Conservation (phyloP, 805 yeast genomes). For the Candida coquimbonensis region DNA sequence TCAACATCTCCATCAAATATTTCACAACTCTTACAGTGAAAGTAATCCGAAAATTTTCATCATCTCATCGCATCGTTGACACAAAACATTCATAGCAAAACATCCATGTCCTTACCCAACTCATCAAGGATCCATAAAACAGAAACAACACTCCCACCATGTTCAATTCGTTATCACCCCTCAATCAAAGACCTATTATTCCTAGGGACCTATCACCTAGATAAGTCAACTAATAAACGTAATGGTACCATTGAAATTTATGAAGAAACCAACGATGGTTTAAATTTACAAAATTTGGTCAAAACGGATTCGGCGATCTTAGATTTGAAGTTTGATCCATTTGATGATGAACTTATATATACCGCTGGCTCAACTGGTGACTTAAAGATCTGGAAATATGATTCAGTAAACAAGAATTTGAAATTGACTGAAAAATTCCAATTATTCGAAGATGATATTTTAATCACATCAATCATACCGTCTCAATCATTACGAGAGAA, state of each 20-base stretch:
- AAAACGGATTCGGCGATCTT: conserved; percentile 58
- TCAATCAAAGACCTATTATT: conserved; percentile 39
- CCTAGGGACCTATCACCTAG: conserved; percentile 77
- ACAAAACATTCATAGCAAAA: too few species aligned
- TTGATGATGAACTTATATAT: conserved; percentile 38
- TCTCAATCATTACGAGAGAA: conserved; percentile 34
- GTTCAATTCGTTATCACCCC: conserved; percentile 63
- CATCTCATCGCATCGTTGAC: neutral
- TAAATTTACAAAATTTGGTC: conserved; percentile 21
- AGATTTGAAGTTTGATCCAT: conserved; percentile 66
- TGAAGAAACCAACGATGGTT: conserved; percentile 9
- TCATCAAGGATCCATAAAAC: conserved; percentile 1
- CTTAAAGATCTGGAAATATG: conserved; percentile 50
- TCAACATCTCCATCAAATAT: too few species aligned
- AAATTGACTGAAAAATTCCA: conserved; percentile 28
- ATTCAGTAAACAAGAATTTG: conserved; percentile 16
- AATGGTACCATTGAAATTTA: conserved; percentile 55
- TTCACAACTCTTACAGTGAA: neutral
- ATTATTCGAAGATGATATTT: conserved; percentile 38
- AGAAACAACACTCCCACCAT: conserved; percentile 59
- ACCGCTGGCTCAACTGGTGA: conserved; percentile 82
- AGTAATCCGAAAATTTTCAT: neutral
- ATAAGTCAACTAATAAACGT: conserved; percentile 49
- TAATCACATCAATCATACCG: conserved; percentile 62
- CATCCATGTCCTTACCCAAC: neutral